Conservation (phyloP, 139 green algal genomes). For the Micromonas commoda region DNA sequence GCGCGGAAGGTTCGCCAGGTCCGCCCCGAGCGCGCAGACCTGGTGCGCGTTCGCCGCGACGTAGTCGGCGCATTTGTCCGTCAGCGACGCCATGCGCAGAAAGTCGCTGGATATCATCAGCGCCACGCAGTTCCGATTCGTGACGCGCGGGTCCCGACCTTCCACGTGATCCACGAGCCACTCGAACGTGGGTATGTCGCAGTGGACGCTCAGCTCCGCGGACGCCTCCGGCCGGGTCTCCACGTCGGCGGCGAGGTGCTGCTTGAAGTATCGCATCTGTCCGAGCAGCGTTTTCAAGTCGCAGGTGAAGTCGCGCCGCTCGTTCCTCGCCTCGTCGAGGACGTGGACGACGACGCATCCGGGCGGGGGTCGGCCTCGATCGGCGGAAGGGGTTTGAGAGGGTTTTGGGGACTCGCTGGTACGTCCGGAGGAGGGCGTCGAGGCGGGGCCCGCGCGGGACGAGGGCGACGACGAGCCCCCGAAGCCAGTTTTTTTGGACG, state of each 20-base stretch:
- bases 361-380: too few species aligned
- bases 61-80: not conserved
- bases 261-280: not conserved
- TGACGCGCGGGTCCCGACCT: too few species aligned
- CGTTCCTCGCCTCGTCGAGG: not conserved
- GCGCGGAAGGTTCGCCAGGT: too few species aligned
- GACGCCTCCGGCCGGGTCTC: not conserved
- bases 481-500: too few species aligned
- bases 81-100: not conserved
- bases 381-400: too few species aligned
- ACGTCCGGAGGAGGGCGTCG: too few species aligned
- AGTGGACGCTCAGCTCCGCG: not conserved
- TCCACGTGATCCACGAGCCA: not conserved
- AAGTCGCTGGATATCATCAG: not conserved
- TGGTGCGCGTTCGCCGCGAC: too few species aligned
- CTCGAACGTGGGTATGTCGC: not conserved
- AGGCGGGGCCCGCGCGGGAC: too few species aligned
- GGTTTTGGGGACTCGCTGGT: too few species aligned
- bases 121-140: not conserved
- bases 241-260: not conserved
- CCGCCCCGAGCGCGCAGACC: too few species aligned
- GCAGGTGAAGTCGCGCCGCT: not conserved
- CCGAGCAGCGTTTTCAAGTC: not conserved
- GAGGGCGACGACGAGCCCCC: too few species aligned
- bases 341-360: not conserved